Evolutionary conservation across 1,139 yeast genomes (phyloP), one percentile per base, ranked within the genome.

Genomic region (Lodderomyces jiufengensis): DNA sequence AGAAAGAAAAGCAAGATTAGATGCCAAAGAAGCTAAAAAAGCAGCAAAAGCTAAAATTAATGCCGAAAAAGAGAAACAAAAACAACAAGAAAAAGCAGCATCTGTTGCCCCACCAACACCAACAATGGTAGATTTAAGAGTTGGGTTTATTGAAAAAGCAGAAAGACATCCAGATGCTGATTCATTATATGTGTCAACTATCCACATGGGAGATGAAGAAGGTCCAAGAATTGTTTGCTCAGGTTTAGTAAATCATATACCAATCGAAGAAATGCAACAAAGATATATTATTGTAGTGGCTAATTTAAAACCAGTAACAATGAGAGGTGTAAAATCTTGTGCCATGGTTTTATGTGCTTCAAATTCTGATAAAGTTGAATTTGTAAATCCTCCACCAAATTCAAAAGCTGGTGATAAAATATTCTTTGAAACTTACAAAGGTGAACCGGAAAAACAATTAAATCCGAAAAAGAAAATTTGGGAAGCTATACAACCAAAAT

Each of bases 191-290:
- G 95, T 92, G 43, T 90, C 97, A 24, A 92, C 98, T 38, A 92
- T 94, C 54, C 88, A 94, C 47, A 82, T 87, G 74, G 99, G 98
- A 47, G 98, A 92, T 54, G 90, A 73, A 48, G 95, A 85, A 55
- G 95, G 95, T 42, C 98, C 98, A 57, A 81, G 99, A 72, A 94
- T 97, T 32, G 95, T 94, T 36, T 94, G 98, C 70, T 86, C 96
- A 11, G 99, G 98, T 20, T 60, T 80, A 24, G 83, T 76, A 31
- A 71, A 70, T 32, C 64, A 64, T 44, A 52, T 78, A 21, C 67
- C 79, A 3, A 51, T 61, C 30, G 76, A 69, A 33, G 63, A 69
- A 10, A 57, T 80, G 63, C 64, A 69, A 38, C 61, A 69, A 43
- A 59, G 73, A 38, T 61, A 56, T 41, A 80, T 80, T 9, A 73